phyloP scores from a whole-genome alignment of 345 rosid genomes.

The Rhizophora mangle region DNA sequence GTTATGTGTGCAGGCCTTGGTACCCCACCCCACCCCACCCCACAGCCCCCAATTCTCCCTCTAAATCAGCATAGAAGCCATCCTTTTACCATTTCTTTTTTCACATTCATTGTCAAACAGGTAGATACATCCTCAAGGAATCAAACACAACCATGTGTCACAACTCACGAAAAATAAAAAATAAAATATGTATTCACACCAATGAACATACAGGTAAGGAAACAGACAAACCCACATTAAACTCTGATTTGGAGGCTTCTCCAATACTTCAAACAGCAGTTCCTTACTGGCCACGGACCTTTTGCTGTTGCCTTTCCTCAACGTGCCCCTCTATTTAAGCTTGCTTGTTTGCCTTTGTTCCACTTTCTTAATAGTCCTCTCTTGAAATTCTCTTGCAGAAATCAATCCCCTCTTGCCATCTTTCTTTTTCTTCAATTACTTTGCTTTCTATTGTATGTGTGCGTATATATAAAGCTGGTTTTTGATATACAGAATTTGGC shows the following conservation, averaged over 20 bases:
- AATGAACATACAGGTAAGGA: constrained; percentile 1
- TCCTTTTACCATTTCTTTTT: constrained; percentile 21
- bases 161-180: not conserved
- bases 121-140: constrained; percentile 30
- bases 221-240: not conserved
- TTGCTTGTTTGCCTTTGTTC: constrained; percentile 25
- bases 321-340: constrained; percentile 59
- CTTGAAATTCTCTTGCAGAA: constrained; percentile 25
- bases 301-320: constrained; percentile 7
- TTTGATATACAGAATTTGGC: not conserved
- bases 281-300: constrained; percentile 81
- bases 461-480: not conserved
- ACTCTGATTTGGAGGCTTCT: constrained; percentile 36
- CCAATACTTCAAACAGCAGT: constrained; percentile 27
- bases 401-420: constrained; percentile 6
- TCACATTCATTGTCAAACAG: constrained; percentile 40
- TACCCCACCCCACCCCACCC: too few relatives aligned
- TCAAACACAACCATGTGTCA: not conserved
- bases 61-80: constrained; percentile 1
- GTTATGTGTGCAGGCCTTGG: not conserved
- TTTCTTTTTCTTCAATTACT: not conserved
- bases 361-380: constrained; percentile 53
- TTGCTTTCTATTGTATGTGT: constrained; percentile 5
- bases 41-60: too few relatives aligned
- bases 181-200: not conserved